Percentiles rank a stretch among this genome's conserved stretches.
Evolutionary conservation across 1,284 basidiomycete genomes (phyloP).

Genomic region (Lignosus rhinocerotis): DNA sequence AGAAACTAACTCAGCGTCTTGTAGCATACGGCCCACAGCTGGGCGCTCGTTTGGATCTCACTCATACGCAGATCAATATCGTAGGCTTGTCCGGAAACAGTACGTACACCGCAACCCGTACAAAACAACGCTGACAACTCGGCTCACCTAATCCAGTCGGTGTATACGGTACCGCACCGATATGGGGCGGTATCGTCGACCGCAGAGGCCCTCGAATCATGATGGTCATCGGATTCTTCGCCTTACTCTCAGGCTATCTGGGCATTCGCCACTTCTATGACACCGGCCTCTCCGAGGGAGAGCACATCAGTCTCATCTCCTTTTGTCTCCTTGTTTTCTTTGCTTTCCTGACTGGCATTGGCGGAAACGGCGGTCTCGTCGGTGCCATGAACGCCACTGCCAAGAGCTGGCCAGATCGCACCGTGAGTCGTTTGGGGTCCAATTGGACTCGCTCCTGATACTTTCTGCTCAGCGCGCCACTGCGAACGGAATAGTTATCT

Average conservation of each 20-base stretch:
- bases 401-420: constrained; percentile 58
- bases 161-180: constrained; percentile 58
- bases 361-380: constrained; percentile 58
- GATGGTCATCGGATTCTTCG: constrained; percentile 47
- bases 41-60: constrained; percentile 64
- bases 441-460: background rate
- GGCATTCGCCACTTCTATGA: constrained; percentile 68
- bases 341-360: constrained; percentile 60
- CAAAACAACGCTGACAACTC: background rate
- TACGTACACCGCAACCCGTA: constrained; percentile 31
- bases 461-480: constrained; percentile 56
- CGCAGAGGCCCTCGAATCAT: constrained; percentile 57
- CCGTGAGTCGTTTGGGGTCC: constrained; percentile 37
- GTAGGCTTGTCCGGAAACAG: constrained; percentile 71
- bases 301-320: constrained; percentile 22
- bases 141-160: constrained; percentile 45
- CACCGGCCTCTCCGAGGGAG: constrained; percentile 39
- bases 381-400: constrained; percentile 65
- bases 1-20: background rate
- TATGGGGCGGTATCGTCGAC: constrained; percentile 74
- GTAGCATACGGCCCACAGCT: constrained; percentile 82
- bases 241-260: constrained; percentile 63
- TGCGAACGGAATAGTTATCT: constrained; percentile 72
- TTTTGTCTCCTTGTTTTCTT: constrained; percentile 48
- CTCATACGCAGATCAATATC: constrained; percentile 76